Evolutionary conservation across 495 filamentous ascomycete species (phyloP).

Genomic region (Pyronema domesticum): DNA sequence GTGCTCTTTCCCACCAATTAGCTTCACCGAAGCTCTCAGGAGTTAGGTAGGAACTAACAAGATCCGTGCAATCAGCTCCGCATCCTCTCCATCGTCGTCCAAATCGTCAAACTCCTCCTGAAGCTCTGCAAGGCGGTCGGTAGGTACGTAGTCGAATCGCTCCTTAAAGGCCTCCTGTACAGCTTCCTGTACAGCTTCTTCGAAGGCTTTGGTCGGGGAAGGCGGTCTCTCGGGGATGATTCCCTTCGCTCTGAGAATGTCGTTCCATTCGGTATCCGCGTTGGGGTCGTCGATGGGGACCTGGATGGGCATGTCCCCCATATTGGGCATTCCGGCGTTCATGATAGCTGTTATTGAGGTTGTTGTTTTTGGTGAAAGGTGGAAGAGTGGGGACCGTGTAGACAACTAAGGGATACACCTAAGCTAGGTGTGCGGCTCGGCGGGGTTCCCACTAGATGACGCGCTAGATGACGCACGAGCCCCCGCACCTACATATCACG

Average conservation of each 20-base stretch:
- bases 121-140: conserved; percentile 44
- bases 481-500: too few species aligned
- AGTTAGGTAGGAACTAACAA: conserved; percentile 30
- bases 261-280: conserved; percentile 99
- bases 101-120: conserved; percentile 82
- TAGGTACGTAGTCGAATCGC: conserved; percentile 41
- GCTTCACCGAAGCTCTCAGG: background rate
- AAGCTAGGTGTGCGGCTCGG: too few species aligned
- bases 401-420: too few species aligned
- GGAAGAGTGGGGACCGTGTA: too few species aligned
- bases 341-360: background rate
- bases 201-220: conserved; percentile 80
- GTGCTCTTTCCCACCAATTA: conserved; percentile 35
- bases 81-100: conserved; percentile 81
- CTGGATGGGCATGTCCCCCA: conserved; percentile 23
- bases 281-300: conserved; percentile 91
- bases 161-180: conserved; percentile 70
- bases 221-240: conserved; percentile 93
- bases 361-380: too few species aligned
- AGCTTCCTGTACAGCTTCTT: conserved; percentile 81
- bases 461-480: too few species aligned
- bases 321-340: conserved; percentile 5
- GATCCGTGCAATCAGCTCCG: conserved; percentile 73
- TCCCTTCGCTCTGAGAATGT: conserved; percentile 91
- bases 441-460: too few species aligned